Conservation (phyloP, 257 asterid genomes). For the Solanum acaule region DNA sequence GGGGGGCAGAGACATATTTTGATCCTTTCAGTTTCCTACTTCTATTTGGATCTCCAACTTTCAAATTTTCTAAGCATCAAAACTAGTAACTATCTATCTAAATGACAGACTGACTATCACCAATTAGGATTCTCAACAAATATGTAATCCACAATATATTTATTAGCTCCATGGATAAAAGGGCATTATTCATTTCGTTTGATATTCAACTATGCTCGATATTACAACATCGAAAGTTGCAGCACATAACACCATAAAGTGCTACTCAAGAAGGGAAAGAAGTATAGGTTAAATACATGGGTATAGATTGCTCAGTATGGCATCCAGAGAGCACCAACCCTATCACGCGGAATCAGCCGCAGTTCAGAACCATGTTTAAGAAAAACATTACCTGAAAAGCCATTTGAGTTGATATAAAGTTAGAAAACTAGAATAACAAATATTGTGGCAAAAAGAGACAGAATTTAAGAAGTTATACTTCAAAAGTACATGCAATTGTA, state of each 20-base stretch:
- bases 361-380: conserved; percentile 89
- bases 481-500: not conserved
- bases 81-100: not conserved
- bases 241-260: not conserved
- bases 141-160: not conserved
- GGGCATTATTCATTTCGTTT: not conserved
- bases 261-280: not conserved
- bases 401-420: not conserved
- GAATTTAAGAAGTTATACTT: not conserved
- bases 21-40: not conserved
- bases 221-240: not conserved
- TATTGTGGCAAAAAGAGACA: not conserved
- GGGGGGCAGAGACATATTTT: not conserved
- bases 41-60: not conserved
- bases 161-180: not conserved
- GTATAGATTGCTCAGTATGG: not conserved
- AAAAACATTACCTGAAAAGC: conserved; percentile 71
- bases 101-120: not conserved
- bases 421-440: not conserved
- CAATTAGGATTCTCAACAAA: not conserved
- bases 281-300: conserved; percentile 2
- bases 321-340: conserved; percentile 50
- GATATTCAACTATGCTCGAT: not conserved
- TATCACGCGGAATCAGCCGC: conserved; percentile 87
- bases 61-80: not conserved